Percentiles rank a stretch among this genome's conserved stretches.
phyloP scores from a whole-genome alignment of 768 basidiomycete genomes.

The Pisolithus orientalis region DNA sequence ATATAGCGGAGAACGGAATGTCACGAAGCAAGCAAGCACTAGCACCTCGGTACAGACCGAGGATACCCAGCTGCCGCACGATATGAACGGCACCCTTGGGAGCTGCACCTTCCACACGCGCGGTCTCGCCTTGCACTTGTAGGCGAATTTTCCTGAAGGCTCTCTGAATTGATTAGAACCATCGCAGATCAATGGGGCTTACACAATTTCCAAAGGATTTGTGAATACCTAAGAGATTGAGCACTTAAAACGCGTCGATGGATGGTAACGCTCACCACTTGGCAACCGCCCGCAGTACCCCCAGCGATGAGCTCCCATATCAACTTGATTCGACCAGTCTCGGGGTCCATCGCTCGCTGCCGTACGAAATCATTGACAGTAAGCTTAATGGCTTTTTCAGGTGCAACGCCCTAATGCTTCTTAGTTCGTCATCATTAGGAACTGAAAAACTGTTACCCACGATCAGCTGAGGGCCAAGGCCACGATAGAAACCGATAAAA shows the following conservation, averaged over 20 bases:
- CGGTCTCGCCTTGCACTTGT: conserved; percentile 93
- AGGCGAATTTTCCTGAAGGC: conserved; percentile 80
- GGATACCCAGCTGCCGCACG: conserved; percentile 82
- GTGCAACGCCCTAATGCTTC: conserved; percentile 73
- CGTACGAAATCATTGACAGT: conserved; percentile 94
- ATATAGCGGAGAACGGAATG: conserved; percentile 95
- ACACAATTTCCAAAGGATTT: conserved; percentile 96
- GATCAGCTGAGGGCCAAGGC: conserved; percentile 89
- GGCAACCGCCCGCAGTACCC: conserved; percentile 90
- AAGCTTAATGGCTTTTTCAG: conserved; percentile 96
- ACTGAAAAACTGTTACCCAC: conserved; percentile 34
- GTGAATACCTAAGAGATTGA: conserved; percentile 72
- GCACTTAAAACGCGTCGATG: conserved; percentile 7
- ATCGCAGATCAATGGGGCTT: conserved; percentile 22
- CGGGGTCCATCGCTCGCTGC: conserved; percentile 79
- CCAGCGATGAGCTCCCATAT: conserved; percentile 90
- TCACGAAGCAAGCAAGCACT: conserved; percentile 91
- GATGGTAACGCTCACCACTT: conserved; percentile 69
- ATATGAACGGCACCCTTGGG: conserved; percentile 90
- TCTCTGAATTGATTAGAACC: not conserved
- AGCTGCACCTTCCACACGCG: conserved; percentile 73
- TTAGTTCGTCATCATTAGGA: conserved; percentile 4
- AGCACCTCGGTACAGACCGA: conserved; percentile 92
- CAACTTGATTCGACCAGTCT: conserved; percentile 91
- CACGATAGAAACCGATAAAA: conserved; percentile 91